Conservation (phyloP, 257 asterid genomes). For the Nicotiana attenuata region DNA sequence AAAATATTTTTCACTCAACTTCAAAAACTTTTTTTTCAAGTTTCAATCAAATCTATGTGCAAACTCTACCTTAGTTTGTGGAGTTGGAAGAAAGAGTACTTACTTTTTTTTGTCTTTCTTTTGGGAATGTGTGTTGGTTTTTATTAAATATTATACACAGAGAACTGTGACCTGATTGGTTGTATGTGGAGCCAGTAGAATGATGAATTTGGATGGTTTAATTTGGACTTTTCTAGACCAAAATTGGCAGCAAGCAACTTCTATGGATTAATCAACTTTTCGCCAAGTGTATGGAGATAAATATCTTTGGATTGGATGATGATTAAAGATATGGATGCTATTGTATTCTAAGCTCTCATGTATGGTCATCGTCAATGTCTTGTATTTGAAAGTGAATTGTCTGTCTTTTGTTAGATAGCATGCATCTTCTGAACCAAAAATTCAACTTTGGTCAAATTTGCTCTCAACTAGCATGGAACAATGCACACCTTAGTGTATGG, state of each 20-base stretch:
- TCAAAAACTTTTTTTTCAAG: too few species aligned
- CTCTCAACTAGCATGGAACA: background rate
- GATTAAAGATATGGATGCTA: background rate
- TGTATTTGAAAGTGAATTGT: background rate
- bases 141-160: too few species aligned
- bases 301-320: background rate
- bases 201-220: background rate
- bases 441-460: background rate
- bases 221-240: background rate
- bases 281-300: background rate
- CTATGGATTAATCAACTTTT: background rate
- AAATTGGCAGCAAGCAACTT: background rate
- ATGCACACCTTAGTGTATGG: background rate
- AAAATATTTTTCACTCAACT: too few species aligned
- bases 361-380: background rate
- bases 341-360: background rate
- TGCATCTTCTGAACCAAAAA: background rate
- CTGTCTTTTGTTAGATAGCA: background rate
- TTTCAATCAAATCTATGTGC: too few species aligned
- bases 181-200: background rate
- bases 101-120: too few species aligned
- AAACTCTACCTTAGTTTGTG: too few species aligned
- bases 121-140: too few species aligned
- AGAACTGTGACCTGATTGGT: background rate
- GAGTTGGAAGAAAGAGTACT: too few species aligned